A percentile compares a stretch with the other conserved stretches of the same genome.
Evolutionary conservation across 164 flowering plant genomes (phyloP).

Genomic region (Vitis riparia): DNA sequence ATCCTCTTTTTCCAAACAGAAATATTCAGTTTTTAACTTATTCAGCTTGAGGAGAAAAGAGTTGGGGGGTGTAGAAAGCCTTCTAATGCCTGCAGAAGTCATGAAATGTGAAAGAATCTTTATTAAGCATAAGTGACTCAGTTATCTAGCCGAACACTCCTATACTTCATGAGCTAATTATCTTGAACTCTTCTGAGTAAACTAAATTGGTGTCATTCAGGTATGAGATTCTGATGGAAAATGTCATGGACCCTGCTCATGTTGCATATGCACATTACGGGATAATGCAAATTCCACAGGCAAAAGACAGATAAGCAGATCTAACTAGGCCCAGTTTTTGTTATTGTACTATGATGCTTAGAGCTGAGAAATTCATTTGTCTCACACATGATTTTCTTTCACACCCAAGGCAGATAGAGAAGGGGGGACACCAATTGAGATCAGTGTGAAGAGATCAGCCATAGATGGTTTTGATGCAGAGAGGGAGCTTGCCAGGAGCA

Average conservation of each 20-base stretch:
- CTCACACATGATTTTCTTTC: constrained; percentile 21
- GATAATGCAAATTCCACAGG: constrained; percentile 40
- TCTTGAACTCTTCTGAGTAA: neutral
- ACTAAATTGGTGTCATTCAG: constrained; percentile 37
- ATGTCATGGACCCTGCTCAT: constrained; percentile 97
- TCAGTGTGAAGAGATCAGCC: constrained; percentile 42
- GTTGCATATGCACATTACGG: constrained; percentile 92
- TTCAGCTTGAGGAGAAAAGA: no score
- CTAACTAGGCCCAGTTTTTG: neutral
- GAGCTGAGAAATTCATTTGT: neutral
- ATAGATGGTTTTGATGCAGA: constrained; percentile 51
- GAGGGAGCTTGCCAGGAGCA: constrained; percentile 41
- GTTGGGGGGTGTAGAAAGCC: no score
- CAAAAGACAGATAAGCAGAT: constrained; percentile 45
- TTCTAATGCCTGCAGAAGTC: no score
- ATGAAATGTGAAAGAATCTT: no score
- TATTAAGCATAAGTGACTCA: no score
- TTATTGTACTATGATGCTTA: neutral
- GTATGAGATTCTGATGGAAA: constrained; percentile 83
- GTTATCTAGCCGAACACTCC: neutral
- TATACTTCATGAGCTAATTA: no score
- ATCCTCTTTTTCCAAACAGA: no score
- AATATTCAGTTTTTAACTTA: no score
- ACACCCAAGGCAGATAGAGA: constrained; percentile 74
- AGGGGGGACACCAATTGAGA: constrained; percentile 73